These are phyloP conservation scores for Trifolium fragiferum DNA, from an alignment of 306 rosid species.

Conservation along the genomic window DNA sequence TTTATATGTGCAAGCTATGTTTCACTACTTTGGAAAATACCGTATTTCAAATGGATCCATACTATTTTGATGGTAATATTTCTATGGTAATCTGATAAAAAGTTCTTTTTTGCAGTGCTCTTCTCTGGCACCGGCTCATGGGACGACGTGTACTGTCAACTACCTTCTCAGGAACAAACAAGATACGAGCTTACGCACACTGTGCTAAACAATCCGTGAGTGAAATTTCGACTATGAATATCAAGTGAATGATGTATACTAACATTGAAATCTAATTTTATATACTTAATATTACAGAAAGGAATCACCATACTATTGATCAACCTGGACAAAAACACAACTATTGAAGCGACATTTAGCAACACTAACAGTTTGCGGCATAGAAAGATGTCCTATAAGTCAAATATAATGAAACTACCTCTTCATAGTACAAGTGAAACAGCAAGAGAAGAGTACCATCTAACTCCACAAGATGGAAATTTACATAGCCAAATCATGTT, in stretches of 20 bases:
- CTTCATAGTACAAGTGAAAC: slow-evolving; percentile 23
- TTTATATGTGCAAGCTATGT: slow-evolving; percentile 4
- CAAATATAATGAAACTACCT: slow-evolving; percentile 34
- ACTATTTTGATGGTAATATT: slow-evolving; percentile 18
- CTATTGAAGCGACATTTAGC: slow-evolving; percentile 51
- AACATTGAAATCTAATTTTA: slow-evolving; percentile 29
- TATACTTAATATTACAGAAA: slow-evolving; percentile 56
- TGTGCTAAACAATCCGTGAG: slow-evolving; percentile 89
- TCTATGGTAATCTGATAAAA: neutral
- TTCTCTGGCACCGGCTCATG: slow-evolving; percentile 92
- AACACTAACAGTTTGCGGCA: slow-evolving; percentile 39
- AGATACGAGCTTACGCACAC: slow-evolving; percentile 84
- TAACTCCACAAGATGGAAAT: slow-evolving; percentile 65
- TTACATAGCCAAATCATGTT: slow-evolving; percentile 79
- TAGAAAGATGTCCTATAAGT: slow-evolving; percentile 38
- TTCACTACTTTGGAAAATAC: neutral
- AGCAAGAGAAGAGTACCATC: slow-evolving; percentile 85
- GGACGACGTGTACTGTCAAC: slow-evolving; percentile 74
- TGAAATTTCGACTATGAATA: slow-evolving; percentile 10
- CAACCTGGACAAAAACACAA: slow-evolving; percentile 62
- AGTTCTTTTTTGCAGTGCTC: slow-evolving; percentile 67
- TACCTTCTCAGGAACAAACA: slow-evolving; percentile 63
- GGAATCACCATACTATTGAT: slow-evolving; percentile 79
- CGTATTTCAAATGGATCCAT: slow-evolving; percentile 21
- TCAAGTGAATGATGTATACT: neutral